Evolutionary conservation across 257 asterid species (phyloP).

Genomic region (Forsythia viridissima): DNA sequence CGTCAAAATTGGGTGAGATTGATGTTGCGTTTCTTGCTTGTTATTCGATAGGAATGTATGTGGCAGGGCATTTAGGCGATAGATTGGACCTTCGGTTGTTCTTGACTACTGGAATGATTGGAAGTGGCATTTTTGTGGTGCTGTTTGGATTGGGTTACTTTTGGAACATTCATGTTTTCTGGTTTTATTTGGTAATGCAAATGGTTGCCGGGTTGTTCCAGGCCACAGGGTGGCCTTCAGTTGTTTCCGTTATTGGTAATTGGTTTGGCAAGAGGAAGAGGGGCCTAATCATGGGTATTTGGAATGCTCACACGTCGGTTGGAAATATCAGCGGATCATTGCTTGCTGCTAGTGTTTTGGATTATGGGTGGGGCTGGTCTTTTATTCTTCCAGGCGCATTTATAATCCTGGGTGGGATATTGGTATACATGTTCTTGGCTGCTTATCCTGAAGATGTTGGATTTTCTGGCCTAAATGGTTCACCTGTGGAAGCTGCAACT

Average conservation of each 20-base stretch:
- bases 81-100: slow-evolving; percentile 67
- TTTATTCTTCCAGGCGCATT: slow-evolving; percentile 68
- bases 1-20: slow-evolving; percentile 75
- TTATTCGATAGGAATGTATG: slow-evolving; percentile 78
- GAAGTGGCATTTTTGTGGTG: slow-evolving; percentile 79
- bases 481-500: slow-evolving; percentile 13
- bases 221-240: slow-evolving; percentile 96
- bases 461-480: slow-evolving; percentile 37
- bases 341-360: slow-evolving; percentile 75
- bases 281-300: slow-evolving; percentile 83
- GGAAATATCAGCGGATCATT: slow-evolving; percentile 80
- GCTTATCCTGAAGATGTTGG: slow-evolving; percentile 88
- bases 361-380: slow-evolving; percentile 94
- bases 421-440: slow-evolving; percentile 67
- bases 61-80: slow-evolving; percentile 83
- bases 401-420: slow-evolving; percentile 52
- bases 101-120: slow-evolving; percentile 77
- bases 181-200: slow-evolving; percentile 63
- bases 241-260: slow-evolving; percentile 85
- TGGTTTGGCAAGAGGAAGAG: slow-evolving; percentile 90
- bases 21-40: slow-evolving; percentile 79
- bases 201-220: slow-evolving; percentile 85
- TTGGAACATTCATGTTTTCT: slow-evolving; percentile 59
- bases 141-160: slow-evolving; percentile 82
- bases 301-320: slow-evolving; percentile 91